phyloP scores from a whole-genome alignment of 805 yeast species.

The Crinitomyces ghanaensis region DNA sequence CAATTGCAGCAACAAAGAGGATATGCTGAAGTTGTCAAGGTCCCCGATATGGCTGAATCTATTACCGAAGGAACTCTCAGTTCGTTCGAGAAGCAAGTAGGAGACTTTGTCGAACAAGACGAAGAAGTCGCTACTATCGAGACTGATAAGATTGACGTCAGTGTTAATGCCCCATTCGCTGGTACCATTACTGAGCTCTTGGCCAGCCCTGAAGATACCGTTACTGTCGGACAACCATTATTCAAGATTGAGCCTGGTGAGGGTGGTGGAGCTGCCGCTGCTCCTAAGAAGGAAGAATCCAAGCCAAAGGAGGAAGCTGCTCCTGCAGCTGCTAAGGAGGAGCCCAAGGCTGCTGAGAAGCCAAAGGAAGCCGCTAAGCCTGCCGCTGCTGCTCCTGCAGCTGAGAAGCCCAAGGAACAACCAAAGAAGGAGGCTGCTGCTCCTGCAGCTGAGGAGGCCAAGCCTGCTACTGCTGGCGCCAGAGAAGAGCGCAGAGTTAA shows the following conservation, averaged over 20 bases:
- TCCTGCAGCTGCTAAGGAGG: conserved; percentile 7
- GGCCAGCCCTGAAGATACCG: conserved; percentile 82
- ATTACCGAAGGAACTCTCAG: conserved; percentile 92
- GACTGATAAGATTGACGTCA: conserved; percentile 96
- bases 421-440: conserved; percentile 26
- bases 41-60: conserved; percentile 98
- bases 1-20: conserved; percentile 10
- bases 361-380: conserved; percentile 6
- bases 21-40: conserved; percentile 50
- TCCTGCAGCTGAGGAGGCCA: conserved; percentile 25
- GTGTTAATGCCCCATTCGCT: conserved; percentile 85
- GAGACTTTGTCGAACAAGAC: conserved; percentile 77
- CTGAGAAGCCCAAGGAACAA: conserved; percentile 26
- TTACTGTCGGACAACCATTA: conserved; percentile 89
- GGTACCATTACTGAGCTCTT: conserved; percentile 82
- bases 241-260: conserved; percentile 72
- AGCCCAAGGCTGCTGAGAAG: conserved; percentile 20
- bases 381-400: conserved; percentile 21
- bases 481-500: conserved; percentile 86
- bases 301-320: conserved; percentile 26
- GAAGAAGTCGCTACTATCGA: conserved; percentile 94
- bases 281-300: conserved; percentile 17
- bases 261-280: conserved; percentile 36
- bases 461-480: conserved; percentile 40
- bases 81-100: conserved; percentile 49